Conservation (phyloP, 2,329 filamentous ascomycete genomes). For the Biscogniauxia sp. region DNA sequence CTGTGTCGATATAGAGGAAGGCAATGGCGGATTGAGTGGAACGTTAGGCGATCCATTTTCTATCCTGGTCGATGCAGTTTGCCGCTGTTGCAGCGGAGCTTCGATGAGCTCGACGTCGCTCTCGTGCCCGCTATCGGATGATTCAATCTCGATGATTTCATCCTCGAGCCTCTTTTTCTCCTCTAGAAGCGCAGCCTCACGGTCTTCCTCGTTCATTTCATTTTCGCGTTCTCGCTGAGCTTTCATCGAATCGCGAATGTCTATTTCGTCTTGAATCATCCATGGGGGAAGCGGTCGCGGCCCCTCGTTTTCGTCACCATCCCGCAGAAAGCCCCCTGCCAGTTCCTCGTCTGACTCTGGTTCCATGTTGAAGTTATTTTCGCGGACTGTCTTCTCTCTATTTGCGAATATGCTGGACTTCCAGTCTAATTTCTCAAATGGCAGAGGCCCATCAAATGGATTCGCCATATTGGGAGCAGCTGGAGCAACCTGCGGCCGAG, state of each 20-base stretch:
- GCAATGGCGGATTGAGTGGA: conserved; percentile 6
- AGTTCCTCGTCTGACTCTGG: conserved; percentile 20
- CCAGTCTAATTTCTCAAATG: conserved; percentile 83
- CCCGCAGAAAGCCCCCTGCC: conserved; percentile 38
- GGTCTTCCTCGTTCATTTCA: conserved; percentile 64
- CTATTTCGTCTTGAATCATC: conserved; percentile 60
- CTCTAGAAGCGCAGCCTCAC: conserved; percentile 55
- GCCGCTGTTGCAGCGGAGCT: conserved; percentile 39
- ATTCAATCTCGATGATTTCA: conserved; percentile 61
- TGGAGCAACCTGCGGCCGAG: conserved; percentile 27
- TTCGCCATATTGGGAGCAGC: conserved; percentile 55
- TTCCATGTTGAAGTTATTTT: conserved; percentile 9
- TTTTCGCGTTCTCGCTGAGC: conserved; percentile 55
- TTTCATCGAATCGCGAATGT: conserved; percentile 63
- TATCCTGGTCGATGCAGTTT: conserved; percentile 13
- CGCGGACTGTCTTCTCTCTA: conserved; percentile 29
- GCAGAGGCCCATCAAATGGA: conserved; percentile 75
- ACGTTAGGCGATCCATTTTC: conserved; percentile 4
- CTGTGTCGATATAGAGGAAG: conserved; percentile 22
- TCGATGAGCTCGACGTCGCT: conserved; percentile 59
- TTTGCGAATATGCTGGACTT: conserved; percentile 58
- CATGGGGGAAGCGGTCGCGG: conserved; percentile 71
- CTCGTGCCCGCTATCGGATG: conserved; percentile 50
- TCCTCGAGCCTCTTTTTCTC: conserved; percentile 44
- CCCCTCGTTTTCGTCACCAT: conserved; percentile 37